phyloP scores from a whole-genome alignment of 441 rosid species.

The Sinapis alba region DNA sequence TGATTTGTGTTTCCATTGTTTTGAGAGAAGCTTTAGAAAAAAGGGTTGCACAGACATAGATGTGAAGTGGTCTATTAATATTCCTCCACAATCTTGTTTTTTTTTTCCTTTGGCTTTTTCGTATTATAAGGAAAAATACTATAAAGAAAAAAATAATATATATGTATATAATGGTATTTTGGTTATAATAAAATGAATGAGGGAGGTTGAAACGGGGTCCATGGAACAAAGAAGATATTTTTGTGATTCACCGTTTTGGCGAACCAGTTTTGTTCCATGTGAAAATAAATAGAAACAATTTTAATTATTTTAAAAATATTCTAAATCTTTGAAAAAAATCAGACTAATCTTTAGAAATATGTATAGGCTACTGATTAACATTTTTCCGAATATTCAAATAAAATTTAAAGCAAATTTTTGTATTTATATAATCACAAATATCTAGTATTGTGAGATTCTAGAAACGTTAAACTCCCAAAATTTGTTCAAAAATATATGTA shows the following conservation, averaged over 20 bases:
- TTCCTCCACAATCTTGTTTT: conserved; percentile 32
- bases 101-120: conserved; percentile 28
- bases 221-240: conserved; percentile 30
- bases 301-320: too few species aligned
- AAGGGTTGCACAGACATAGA: conserved; percentile 42
- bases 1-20: conserved; percentile 43
- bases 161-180: background rate
- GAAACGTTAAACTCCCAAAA: too few species aligned
- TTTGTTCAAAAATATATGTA: background rate
- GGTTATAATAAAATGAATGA: conserved; percentile 9
- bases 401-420: too few species aligned
- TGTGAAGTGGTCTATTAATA: conserved; percentile 38
- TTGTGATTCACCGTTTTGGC: conserved; percentile 32
- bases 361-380: too few species aligned
- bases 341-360: too few species aligned
- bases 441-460: too few species aligned
- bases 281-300: conserved; percentile 31
- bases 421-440: too few species aligned
- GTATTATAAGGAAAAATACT: conserved; percentile 24
- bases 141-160: background rate
- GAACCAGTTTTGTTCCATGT: conserved; percentile 37
- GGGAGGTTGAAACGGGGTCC: conserved; percentile 25
- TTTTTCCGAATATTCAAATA: too few species aligned
- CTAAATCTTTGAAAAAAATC: too few species aligned
- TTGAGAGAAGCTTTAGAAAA: conserved; percentile 37